Evolutionary conservation across 305 asterid species (phyloP).

Genomic region (Rubia peregrina): DNA sequence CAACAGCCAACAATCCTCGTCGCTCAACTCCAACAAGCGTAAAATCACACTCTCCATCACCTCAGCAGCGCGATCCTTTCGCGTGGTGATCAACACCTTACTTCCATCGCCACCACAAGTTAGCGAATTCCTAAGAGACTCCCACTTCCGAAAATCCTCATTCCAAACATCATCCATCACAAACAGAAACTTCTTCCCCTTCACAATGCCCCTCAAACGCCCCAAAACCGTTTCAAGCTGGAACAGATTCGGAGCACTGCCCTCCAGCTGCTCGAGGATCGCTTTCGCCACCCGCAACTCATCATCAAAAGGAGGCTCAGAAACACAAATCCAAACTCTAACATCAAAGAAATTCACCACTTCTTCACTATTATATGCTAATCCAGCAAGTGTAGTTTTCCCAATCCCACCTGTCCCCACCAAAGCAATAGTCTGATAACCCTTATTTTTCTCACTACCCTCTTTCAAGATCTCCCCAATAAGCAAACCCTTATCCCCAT

Average conservation of each 20-base stretch:
- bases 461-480: constrained; percentile 28
- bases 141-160: constrained; percentile 19
- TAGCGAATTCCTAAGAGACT: constrained; percentile 20
- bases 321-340: constrained; percentile 22
- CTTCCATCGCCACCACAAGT: constrained; percentile 25
- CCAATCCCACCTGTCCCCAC: constrained; percentile 29
- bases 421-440: constrained; percentile 10
- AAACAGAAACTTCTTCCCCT: constrained; percentile 10
- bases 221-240: constrained; percentile 10
- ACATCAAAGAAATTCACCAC: constrained; percentile 5
- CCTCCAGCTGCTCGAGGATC: constrained; percentile 18
- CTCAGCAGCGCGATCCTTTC: constrained; percentile 22
- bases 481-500: constrained; percentile 25
- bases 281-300: constrained; percentile 22
- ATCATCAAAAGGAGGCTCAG: constrained; percentile 25
- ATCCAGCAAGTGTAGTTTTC: constrained; percentile 25
- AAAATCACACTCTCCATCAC: constrained; percentile 19
- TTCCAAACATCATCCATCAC: constrained; percentile 39
- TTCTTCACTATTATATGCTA: constrained; percentile 8
- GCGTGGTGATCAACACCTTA: constrained; percentile 31
- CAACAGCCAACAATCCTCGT: constrained; percentile 28
- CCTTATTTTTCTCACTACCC: constrained; percentile 10
- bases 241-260: neutral
- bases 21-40: constrained; percentile 12
- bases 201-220: neutral